phyloP scores from a whole-genome alignment of 176 grass and related monocot genomes.

The Oryza glaberrima region DNA sequence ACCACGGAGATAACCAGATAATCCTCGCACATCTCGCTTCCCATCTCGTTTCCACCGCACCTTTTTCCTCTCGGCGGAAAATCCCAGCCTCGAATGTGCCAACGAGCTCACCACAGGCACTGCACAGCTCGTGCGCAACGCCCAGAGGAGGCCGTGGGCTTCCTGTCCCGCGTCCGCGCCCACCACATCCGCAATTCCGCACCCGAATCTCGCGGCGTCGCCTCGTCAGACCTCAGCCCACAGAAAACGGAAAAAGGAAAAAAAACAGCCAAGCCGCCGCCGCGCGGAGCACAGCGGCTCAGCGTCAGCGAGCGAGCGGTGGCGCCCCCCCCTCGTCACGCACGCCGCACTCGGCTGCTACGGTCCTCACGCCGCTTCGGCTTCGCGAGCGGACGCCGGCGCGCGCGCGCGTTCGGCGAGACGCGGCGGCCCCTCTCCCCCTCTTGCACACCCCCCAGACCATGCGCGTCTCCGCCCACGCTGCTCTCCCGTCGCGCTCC shows the following conservation, averaged over 20 bases:
- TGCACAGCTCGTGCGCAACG: too few species aligned
- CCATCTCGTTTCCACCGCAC: neutral
- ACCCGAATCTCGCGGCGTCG: constrained; percentile 41
- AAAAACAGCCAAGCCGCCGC: neutral
- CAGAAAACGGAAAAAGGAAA: neutral
- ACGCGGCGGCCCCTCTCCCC: neutral
- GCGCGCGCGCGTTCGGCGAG: constrained; percentile 5
- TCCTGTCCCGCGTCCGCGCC: neutral
- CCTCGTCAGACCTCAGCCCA: neutral
- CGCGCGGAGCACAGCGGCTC: neutral
- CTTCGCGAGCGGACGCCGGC: neutral
- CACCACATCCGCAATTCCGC: constrained; percentile 32
- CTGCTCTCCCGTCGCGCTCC: neutral
- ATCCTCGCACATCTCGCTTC: neutral
- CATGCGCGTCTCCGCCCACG: constrained; percentile 42
- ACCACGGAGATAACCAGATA: neutral
- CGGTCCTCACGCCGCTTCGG: neutral
- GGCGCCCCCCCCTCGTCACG: neutral
- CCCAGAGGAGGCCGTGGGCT: neutral
- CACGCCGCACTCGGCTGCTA: neutral
- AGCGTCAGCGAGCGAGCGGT: neutral
- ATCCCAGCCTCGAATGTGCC: neutral
- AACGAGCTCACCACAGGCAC: neutral
- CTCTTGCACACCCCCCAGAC: constrained; percentile 11
- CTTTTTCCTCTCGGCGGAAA: neutral